Evolutionary conservation across 1,284 basidiomycete genomes (phyloP), one percentile per base, ranked within the genome.

Genomic region (Agroathelia rolfsii): DNA sequence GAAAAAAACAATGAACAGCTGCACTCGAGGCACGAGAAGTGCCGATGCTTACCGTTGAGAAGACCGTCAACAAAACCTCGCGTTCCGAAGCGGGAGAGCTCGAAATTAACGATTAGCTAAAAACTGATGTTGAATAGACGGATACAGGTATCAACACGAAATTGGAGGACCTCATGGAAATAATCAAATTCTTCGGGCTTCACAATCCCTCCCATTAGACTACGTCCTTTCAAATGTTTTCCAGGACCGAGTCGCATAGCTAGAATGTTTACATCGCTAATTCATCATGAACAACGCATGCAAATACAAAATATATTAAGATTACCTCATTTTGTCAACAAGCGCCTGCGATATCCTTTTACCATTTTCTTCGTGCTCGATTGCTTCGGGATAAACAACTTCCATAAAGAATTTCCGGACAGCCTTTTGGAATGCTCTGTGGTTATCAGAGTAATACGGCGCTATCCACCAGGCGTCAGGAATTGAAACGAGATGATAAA

Each of bases 171-270:
- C 57, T 84, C 82, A 38, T 84, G 70, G 58, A 82, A 88, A 56
- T 77, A 83, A 60, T 79, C 84, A 51, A 71, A 90, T 49, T 95
- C 86, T 56, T 97, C 93, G 5, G 89, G 83, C 44, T 82, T 83
- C 39, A 97, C 73, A 19, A 76, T 53, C 10, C 87, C 94, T 22
- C 78, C 83, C 62, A 94, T 79, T 5, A 97, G 66, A 22, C 66
- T 75, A 24, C 77, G 70, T 1, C 94, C 93, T 50, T 85, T 69
- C n/a, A 99, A 69, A 51, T 97, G 90, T 45, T 78, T 80, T 3
- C 83, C 83, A 3, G 81, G 84, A 3, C 94, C 94, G 27, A 97
- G 67, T 13, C 94, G 79, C 93, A 97, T 97, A 12, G 88, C 83
- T 37, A 88, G 77, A 34, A 94, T 66, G 51, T 90, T 85, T 43